phyloP scores from a whole-genome alignment of 1,284 basidiomycete genomes.

The Boletus hoseneyae region DNA sequence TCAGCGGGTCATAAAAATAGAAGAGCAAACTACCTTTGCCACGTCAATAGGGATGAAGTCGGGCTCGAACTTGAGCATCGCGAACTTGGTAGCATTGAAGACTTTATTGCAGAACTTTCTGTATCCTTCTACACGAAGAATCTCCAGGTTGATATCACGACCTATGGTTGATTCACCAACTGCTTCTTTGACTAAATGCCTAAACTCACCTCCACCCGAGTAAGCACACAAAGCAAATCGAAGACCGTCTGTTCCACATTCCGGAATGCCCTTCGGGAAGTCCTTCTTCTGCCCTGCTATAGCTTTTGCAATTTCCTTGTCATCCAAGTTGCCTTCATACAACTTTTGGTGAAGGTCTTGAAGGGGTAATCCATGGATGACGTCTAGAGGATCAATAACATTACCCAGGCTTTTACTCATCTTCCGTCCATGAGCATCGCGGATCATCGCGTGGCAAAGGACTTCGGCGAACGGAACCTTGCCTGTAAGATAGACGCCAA shows the following conservation, averaged over 20 bases:
- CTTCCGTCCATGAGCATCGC: constrained; percentile 97
- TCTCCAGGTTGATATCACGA: constrained; percentile 95
- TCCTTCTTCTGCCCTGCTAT: constrained; percentile 97
- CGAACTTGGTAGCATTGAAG: constrained; percentile 99
- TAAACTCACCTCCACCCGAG: constrained; percentile 72
- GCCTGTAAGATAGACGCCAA: constrained; percentile 88
- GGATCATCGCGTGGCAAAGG: constrained; percentile 99
- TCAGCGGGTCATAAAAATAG: constrained; percentile 4
- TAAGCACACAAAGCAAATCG: constrained; percentile 96
- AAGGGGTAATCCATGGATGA: constrained; percentile 85
- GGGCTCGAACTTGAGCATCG: constrained; percentile 90
- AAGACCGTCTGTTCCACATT: constrained; percentile 97
- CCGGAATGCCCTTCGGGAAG: constrained; percentile 98
- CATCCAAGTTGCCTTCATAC: constrained; percentile 89
- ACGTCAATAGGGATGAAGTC: constrained; percentile 73
- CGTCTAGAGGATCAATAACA: constrained; percentile 96
- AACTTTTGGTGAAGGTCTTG: constrained; percentile 88
- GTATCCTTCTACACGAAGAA: constrained; percentile 97
- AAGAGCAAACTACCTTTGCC: constrained; percentile 51
- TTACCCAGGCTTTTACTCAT: constrained; percentile 99
- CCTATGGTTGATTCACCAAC: constrained; percentile 41
- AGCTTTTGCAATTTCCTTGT: constrained; percentile 91
- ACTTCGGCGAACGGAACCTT: constrained; percentile 96
- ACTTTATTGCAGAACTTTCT: constrained; percentile 99
- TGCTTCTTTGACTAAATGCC: background rate